Conservation (phyloP, 2,329 filamentous ascomycete species). For the Zelopaecilomyces penicillatus region DNA sequence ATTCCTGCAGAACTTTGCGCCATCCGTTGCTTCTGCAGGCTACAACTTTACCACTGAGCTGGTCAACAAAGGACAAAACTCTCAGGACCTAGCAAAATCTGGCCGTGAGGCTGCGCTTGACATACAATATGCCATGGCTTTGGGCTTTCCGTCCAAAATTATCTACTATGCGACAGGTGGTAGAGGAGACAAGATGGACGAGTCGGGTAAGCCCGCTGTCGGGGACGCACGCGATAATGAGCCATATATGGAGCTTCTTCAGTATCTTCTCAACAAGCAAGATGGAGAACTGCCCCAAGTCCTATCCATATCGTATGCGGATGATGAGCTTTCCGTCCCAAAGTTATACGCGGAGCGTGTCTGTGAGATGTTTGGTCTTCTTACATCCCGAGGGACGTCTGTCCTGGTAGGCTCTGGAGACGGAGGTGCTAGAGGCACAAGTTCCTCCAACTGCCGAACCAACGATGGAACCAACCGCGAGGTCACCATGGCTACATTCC, state of each 20-base stretch:
- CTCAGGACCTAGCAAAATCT: constrained; percentile 27
- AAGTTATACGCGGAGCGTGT: constrained; percentile 41
- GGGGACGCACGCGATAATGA: constrained; percentile 37
- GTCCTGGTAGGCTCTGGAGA: constrained; percentile 45
- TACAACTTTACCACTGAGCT: constrained; percentile 33
- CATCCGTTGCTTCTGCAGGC: constrained; percentile 24
- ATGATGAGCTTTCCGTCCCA: constrained; percentile 49
- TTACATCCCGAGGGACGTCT: constrained; percentile 44
- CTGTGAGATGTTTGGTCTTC: constrained; percentile 44
- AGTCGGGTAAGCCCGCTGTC: constrained; percentile 25
- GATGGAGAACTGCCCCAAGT: constrained; percentile 44
- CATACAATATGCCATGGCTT: constrained; percentile 38
- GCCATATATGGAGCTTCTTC: constrained; percentile 47
- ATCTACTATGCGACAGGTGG: constrained; percentile 39
- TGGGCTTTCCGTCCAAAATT: constrained; percentile 36
- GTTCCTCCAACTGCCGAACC: constrained; percentile 43
- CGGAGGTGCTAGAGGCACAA: constrained; percentile 35
- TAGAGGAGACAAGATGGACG: constrained; percentile 32
- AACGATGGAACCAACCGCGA: constrained; percentile 50
- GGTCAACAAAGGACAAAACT: constrained; percentile 37
- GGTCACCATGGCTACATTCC: constrained; percentile 54
- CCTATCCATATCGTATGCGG: constrained; percentile 49
- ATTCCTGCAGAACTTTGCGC: constrained; percentile 29
- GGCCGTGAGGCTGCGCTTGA: constrained; percentile 41
- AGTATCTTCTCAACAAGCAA: constrained; percentile 37